Base-by-base conservation (phyloP, 495 filamentous ascomycete species). In the Lepidopterella palustris region DNA sequence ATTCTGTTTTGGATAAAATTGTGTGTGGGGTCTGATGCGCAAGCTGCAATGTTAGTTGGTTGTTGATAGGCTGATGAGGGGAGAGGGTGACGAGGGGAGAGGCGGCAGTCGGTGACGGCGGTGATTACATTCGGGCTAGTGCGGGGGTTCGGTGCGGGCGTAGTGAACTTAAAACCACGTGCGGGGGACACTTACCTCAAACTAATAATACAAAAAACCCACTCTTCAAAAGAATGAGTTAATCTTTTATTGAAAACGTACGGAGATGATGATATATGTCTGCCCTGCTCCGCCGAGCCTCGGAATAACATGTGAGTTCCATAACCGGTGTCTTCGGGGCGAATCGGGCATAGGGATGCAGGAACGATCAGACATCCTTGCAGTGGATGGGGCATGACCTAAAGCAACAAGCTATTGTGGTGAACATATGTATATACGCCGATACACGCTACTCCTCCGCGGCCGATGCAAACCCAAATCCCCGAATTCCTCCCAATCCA, bases 401-500 rank as follows among this genome's bases (percentile, higher is more conserved):
- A 42, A 42, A 15, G 39, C 13, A 11, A 11, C 20, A 1, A 15
- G 39, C 39, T 42, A 42, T 2, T 42, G 39, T n/a, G n/a, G n/a
- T n/a, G n/a, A n/a, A n/a, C n/a, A n/a, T n/a, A n/a, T 42, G 39
- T 42, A 42, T 42, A 27, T 27, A 50, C 47, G 47, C 47, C 47
- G 18, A 50, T 4, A 24, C 10, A 3, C 47, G 4, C 47, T 1
- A 50, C 47, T 50, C 47, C 47, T 50, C 47, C 47, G 47, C 47
- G 47, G 47, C 47, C 47, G 47, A 27, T 15, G 39, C 13, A 27
- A 9, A 24, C 47, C 20, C 11, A 42, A 9, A 1, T 3, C 39
- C 39, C 39, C 13, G 39, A 42, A 9, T 25, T 50, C 23, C 13
- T 20, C 47, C 25, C 47, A 50, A 49, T 24, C 45, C n/a, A 49